Base-by-base conservation (phyloP, 768 basidiomycete genomes). In the Pluteus cervinus region DNA sequence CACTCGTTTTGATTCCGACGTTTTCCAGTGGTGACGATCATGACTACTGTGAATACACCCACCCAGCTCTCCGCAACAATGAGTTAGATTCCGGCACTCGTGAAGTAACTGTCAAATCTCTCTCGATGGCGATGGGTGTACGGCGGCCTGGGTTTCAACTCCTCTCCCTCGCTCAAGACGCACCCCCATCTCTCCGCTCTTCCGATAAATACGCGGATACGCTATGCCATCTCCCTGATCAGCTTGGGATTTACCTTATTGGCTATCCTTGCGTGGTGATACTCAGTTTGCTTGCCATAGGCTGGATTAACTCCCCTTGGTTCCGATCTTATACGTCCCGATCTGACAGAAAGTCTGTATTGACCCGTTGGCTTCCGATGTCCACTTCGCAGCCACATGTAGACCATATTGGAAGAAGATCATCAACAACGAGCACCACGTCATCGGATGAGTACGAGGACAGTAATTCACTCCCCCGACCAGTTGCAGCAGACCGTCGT, bases 81-180 rank as follows among this genome's bases (percentile, higher is more conserved):
- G 43, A 42, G n/a, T 42, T 42, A 24, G 23, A 45, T 12, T 48
- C 55, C 17, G 57, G 57, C 24, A 62, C 76, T 9, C 73, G 69
- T 35, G 93, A 98, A 61, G 71, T 93, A 14, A 86, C 89, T 0
- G 75, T 97, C 51, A 96, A 91, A 56, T 83, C 89, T 2, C 69
- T 96, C 50, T 90, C 89, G 9, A 88, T 92, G 70, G 85, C 82
- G 3, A 87, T 90, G 79, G 88, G 86, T 22, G 74, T 98, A 36
- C 70, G 71, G 29, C 68, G 68, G 20, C 92, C 94, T 5, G 94
- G 91, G 28, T 91, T 92, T 60, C 89, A 94, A 48, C 73, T 98
- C 14, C 71, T 98, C 29, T 86, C 91, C 2, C 73, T 98, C 16
- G 67, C 64, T 31, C 69, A 69, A 16, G 29, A 42, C 7, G 41